Conservation (phyloP, 345 rosid species). For the Hibiscus mutabilis region DNA sequence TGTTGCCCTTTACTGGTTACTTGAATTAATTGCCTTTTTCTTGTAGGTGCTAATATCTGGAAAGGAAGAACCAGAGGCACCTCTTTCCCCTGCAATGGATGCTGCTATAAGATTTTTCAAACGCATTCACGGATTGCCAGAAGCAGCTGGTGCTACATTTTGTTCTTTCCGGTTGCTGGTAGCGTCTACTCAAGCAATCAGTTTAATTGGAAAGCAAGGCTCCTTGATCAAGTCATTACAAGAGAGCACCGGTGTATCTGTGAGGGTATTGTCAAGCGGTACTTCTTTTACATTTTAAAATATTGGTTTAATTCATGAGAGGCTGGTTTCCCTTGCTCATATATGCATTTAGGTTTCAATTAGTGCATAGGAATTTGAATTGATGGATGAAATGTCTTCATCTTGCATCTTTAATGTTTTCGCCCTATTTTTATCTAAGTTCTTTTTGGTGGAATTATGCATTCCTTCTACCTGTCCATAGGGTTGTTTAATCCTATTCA, state of each 20-base stretch:
- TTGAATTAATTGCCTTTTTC: not conserved
- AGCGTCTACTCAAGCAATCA: slow-evolving; percentile 80
- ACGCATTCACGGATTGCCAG: slow-evolving; percentile 40
- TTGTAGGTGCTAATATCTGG: slow-evolving; percentile 54
- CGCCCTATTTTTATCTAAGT: not conserved
- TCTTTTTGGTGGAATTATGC: not conserved
- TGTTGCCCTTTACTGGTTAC: not conserved
- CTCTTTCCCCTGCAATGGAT: slow-evolving; percentile 55
- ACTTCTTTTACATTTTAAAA: slow-evolving; percentile 4
- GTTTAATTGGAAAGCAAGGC: slow-evolving; percentile 90
- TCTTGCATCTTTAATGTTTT: not conserved
- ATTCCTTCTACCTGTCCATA: no score
- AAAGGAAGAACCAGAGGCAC: slow-evolving; percentile 49
- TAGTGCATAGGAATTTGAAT: not conserved
- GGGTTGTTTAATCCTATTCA: not conserved
- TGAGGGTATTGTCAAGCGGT: slow-evolving; percentile 76
- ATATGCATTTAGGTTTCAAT: not conserved
- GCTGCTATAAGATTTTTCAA: slow-evolving; percentile 53
- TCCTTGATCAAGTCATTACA: slow-evolving; percentile 75
- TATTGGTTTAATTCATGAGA: not conserved
- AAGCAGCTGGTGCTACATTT: slow-evolving; percentile 33
- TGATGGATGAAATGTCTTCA: not conserved
- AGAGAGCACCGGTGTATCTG: slow-evolving; percentile 68
- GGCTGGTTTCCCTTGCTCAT: not conserved
- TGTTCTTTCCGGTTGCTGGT: slow-evolving; percentile 64